Evolutionary conservation across 805 yeast genomes (phyloP).

Genomic region (Metschnikowia cubensis): DNA sequence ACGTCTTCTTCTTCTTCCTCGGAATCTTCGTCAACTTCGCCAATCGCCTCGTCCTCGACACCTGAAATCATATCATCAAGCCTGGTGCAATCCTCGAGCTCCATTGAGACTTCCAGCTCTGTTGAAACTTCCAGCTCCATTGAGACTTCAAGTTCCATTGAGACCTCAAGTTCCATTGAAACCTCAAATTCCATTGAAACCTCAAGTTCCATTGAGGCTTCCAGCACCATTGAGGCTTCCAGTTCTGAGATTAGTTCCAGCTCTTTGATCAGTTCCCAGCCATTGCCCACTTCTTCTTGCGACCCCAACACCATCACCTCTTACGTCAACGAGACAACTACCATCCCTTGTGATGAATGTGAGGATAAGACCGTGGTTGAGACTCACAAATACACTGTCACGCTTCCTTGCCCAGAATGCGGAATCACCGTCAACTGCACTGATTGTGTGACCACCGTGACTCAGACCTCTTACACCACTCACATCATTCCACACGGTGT

Average conservation of each 20-base stretch:
- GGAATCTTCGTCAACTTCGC: neutral
- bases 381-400: neutral
- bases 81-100: neutral
- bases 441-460: neutral
- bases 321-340: neutral
- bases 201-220: too few species aligned
- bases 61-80: neutral
- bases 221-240: too few species aligned
- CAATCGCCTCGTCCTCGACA: neutral
- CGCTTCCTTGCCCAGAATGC: neutral
- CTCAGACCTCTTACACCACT: neutral
- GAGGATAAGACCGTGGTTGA: neutral
- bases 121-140: neutral
- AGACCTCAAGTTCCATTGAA: too few species aligned
- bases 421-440: neutral
- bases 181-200: neutral
- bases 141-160: neutral
- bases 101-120: neutral
- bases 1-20: too few species aligned
- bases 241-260: neutral
- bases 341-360: neutral
- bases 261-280: neutral
- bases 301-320: neutral
- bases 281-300: neutral
- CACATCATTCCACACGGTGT: neutral